These are phyloP conservation scores for Kernera saxatilis DNA, from an alignment of 345 rosid species.

Conservation along the genomic window DNA sequence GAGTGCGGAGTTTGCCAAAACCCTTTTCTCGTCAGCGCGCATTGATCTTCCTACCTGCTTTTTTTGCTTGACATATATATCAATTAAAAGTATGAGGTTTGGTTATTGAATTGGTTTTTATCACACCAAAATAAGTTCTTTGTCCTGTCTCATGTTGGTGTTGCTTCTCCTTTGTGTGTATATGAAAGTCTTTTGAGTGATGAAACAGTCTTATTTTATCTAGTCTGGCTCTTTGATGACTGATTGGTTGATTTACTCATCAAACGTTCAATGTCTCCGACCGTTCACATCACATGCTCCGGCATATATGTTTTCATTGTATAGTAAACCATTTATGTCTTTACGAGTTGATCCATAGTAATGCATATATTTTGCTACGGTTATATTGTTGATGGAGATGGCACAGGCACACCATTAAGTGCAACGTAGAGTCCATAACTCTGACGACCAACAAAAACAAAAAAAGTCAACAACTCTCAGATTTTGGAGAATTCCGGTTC, in stretches of 20 bases:
- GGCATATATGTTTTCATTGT: not conserved
- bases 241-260: constrained; percentile 8
- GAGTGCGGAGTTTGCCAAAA: constrained; percentile 99
- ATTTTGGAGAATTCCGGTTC: too few relatives aligned
- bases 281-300: not conserved
- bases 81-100: constrained; percentile 1
- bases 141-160: constrained; percentile 9
- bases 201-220: not conserved
- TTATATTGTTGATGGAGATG: too few relatives aligned
- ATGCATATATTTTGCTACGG: too few relatives aligned
- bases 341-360: not conserved
- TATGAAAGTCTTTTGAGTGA: constrained; percentile 24
- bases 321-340: not conserved
- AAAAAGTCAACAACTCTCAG: too few relatives aligned
- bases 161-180: constrained; percentile 18
- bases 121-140: constrained; percentile 11
- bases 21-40: constrained; percentile 89
- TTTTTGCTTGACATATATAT: constrained; percentile 12
- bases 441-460: not conserved
- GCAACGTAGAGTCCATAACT: not conserved
- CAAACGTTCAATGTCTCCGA: not conserved
- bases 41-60: constrained; percentile 33
- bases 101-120: constrained; percentile 19
- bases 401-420: too few relatives aligned
- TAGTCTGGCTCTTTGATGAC: not conserved